Evolutionary conservation across 2,329 filamentous ascomycete genomes (phyloP), one percentile per base, ranked within the genome.

Genomic region (Stachybotrys chartarum): DNA sequence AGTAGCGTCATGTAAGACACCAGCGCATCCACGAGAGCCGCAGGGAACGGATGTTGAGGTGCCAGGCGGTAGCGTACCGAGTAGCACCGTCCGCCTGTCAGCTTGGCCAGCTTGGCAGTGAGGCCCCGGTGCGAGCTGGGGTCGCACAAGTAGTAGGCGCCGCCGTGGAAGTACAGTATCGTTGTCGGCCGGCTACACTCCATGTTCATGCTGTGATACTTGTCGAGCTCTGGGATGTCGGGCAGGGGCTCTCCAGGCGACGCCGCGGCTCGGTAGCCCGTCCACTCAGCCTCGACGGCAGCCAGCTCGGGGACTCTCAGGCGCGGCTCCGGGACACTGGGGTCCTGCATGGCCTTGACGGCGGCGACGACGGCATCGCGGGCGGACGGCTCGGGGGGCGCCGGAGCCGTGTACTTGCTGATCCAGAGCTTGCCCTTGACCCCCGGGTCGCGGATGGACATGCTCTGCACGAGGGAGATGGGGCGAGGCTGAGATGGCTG

Each of bases 381-480:
- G 14, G 85, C 66, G 47, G 76, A 80, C 63, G 66, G 78, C 67
- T 75, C 82, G 56, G 81, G 75, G 0, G 86, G 87, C 3, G 74
- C 72, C 0, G 83, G 81, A 16, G 90, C 74, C 0, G 79, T 81
- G 47, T 88, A 85, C 54, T 83, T 87, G 63, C 85, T 86, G 30
- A 96, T 78, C 92, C 92, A 97, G 60, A 94, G 84, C 49, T 81
- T 82, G 4, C 91, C 91, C 66, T 90, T 91, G 65, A 95, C 76
- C 0, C 83, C 84, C 0, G 80, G 80, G 54, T 88, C 87, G 56
- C 77, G 82, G 49, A 81, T 72, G 1, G 82, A 81, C n/a, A 82
- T 63, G 47, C 72, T 75, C 70, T 97, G 93, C 7, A 81, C 72
- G 57, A 83, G 79, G 1, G 79, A 75, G 30, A 95, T 72, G 30